Evolutionary conservation across 371 early-diverging fungal species (phyloP).

Genomic region (Lichtheimia corymbifera): DNA sequence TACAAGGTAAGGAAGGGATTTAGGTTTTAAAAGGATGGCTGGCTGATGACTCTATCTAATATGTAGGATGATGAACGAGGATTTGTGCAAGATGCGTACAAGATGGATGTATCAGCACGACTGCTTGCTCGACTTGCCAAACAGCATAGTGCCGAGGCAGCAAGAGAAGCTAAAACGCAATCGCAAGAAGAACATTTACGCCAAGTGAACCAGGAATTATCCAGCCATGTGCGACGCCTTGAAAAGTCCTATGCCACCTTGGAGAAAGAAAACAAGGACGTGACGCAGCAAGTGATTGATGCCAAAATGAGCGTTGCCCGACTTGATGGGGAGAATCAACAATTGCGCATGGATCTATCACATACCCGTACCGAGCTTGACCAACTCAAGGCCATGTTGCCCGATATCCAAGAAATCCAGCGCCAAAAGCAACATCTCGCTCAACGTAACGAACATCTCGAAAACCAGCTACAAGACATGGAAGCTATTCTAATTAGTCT

Average conservation of each 20-base stretch:
- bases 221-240: slow-evolving; percentile 54
- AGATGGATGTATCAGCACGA: slow-evolving; percentile 26
- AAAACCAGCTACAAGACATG: slow-evolving; percentile 63
- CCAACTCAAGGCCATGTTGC: slow-evolving; percentile 7
- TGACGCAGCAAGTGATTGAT: slow-evolving; percentile 56
- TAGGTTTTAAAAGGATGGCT: too few relatives aligned
- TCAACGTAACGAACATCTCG: slow-evolving; percentile 63
- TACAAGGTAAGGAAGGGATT: slow-evolving; percentile 57
- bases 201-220: slow-evolving; percentile 66
- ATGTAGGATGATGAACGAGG: slow-evolving; percentile 20
- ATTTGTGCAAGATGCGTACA: slow-evolving; percentile 38
- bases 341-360: slow-evolving; percentile 52
- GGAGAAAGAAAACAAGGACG: slow-evolving; percentile 70
- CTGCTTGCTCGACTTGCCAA: slow-evolving; percentile 25
- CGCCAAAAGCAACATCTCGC: slow-evolving; percentile 68
- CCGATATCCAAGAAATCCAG: slow-evolving; percentile 61
- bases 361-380: slow-evolving; percentile 45
- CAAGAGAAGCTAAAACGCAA: slow-evolving; percentile 26
- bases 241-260: slow-evolving; percentile 64
- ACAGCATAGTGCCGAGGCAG: slow-evolving; percentile 29
- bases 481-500: slow-evolving; percentile 64
- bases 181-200: slow-evolving; percentile 57
- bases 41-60: too few relatives aligned
- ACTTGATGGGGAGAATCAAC: slow-evolving; percentile 53
- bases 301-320: slow-evolving; percentile 57